Evolutionary conservation across 2,329 filamentous ascomycete genomes (phyloP), one percentile per base, ranked within the genome.

Genomic region (Scleromitrula shiraiana): DNA sequence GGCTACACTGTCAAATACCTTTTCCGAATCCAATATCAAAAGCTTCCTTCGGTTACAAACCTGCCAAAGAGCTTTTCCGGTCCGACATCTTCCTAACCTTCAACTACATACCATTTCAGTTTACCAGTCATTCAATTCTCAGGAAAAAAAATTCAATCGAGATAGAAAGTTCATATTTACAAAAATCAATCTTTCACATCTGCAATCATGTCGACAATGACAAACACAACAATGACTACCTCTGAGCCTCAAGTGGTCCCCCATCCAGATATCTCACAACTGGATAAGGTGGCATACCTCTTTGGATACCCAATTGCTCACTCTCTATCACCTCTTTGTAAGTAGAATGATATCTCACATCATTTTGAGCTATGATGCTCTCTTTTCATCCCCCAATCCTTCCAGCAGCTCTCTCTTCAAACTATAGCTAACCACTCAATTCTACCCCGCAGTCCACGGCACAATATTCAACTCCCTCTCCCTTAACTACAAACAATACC

Each of bases 231-330:
- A 30, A 29, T 23, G 32, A 23, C 41, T 27, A 39, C 52, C 29
- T 29, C 46, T 37, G 14, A 30, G n/a, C 52, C 52, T 23, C n/a
- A n/a, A n/a, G 46, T 53, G 38, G 42, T 47, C 22, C 56, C 55
- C 52, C 53, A 46, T 55, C 50, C 23, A 33, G 49, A 47, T 35
- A 47, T 47, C 14, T 35, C 44, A 7, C 53, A 61, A 17, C 53
- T 58, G 15, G 58, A 59, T 23, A 41, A 41, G n/a, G 55, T 60
- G 20, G 45, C 41, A 43, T 78, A 76, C 58, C 71, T 80, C 22
- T 80, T 80, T 54, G 77, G 77, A 51, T 68, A 74, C 56, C 77
- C 78, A 51, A 68, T 80, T 53, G 60, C 72, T 5, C 70, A 76
- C 29, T 78, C 75, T 20, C 65, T 77, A 54, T 78, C 77, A 3